A percentile compares a stretch with the other conserved stretches of the same genome.
These are phyloP conservation scores for Asparagopsis taxiformis DNA, from an alignment of 31 red algal genomes.

Conservation along the genomic window DNA sequence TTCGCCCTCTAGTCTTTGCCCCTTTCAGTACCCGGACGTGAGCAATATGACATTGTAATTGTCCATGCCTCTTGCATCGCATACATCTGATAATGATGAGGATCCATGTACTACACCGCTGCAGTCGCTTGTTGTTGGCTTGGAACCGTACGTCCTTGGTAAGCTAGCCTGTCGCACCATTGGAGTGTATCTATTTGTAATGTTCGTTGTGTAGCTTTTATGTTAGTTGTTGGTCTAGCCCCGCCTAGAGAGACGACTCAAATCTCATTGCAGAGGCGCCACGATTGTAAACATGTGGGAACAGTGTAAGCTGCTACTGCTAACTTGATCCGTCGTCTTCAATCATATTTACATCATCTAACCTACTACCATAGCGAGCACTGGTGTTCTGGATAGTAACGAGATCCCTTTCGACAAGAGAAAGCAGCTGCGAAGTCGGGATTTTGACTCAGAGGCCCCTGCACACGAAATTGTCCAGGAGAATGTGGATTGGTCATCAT, in stretches of 20 bases:
- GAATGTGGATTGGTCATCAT: constrained; percentile 91
- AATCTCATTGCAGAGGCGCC: background rate
- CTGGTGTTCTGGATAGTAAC: constrained; percentile 64
- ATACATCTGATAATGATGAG: background rate
- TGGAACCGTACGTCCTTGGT: background rate
- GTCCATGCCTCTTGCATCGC: background rate
- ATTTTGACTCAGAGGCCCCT: constrained; percentile 81
- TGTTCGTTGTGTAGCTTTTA: background rate
- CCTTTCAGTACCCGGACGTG: background rate
- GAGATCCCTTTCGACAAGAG: constrained; percentile 58
- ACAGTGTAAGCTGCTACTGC: background rate
- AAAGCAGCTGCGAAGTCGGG: constrained; percentile 76
- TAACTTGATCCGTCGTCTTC: background rate
- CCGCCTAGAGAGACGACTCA: background rate
- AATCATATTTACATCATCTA: background rate
- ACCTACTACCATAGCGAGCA: constrained; percentile 57
- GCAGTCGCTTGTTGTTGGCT: background rate
- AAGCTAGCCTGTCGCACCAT: background rate
- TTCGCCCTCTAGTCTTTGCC: background rate
- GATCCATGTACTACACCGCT: background rate
- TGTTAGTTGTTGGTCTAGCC: constrained; percentile 1
- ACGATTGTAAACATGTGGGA: background rate
- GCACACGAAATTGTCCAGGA: constrained; percentile 83
- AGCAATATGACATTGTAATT: constrained; percentile 2
- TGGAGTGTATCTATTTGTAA: background rate